Evolutionary conservation across 2,329 filamentous ascomycete species (phyloP).

Genomic region (Claviceps humidiphila): DNA sequence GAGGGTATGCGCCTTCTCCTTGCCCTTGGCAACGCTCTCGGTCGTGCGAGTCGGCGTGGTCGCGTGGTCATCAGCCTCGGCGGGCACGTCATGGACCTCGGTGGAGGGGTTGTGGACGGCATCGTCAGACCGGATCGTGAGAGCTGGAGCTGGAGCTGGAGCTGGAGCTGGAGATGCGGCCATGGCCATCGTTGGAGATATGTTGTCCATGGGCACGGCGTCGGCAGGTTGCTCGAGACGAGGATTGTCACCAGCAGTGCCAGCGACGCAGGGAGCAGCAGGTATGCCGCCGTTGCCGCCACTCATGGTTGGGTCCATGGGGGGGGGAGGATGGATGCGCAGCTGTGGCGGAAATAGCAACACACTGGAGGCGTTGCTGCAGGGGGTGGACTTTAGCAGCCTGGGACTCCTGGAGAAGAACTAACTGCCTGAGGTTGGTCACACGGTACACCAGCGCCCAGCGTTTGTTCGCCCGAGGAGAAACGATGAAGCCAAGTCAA

Average conservation of each 20-base stretch:
- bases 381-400: too few relatives aligned
- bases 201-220: slow-evolving; percentile 24
- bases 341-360: slow-evolving; percentile 2
- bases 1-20: slow-evolving; percentile 18
- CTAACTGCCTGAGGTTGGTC: too few relatives aligned
- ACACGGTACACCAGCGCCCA: too few relatives aligned
- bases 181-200: slow-evolving; percentile 12
- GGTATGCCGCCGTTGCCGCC: slow-evolving; percentile 14
- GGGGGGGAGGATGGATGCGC: slow-evolving; percentile 16
- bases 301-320: slow-evolving; percentile 19
- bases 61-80: slow-evolving; percentile 5
- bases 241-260: slow-evolving; percentile 13
- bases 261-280: slow-evolving; percentile 1
- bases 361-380: neutral
- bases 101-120: slow-evolving; percentile 9
- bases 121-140: slow-evolving; percentile 7
- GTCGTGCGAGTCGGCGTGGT: neutral
- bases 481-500: too few relatives aligned
- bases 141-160: slow-evolving; percentile 8
- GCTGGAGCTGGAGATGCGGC: neutral
- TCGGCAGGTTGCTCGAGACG: slow-evolving; percentile 22
- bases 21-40: slow-evolving; percentile 17
- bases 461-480: too few relatives aligned
- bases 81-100: slow-evolving; percentile 4
- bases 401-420: too few relatives aligned